Base-by-base conservation (phyloP, 2,329 filamentous ascomycete genomes). In the Beauveria pseudobassiana region DNA sequence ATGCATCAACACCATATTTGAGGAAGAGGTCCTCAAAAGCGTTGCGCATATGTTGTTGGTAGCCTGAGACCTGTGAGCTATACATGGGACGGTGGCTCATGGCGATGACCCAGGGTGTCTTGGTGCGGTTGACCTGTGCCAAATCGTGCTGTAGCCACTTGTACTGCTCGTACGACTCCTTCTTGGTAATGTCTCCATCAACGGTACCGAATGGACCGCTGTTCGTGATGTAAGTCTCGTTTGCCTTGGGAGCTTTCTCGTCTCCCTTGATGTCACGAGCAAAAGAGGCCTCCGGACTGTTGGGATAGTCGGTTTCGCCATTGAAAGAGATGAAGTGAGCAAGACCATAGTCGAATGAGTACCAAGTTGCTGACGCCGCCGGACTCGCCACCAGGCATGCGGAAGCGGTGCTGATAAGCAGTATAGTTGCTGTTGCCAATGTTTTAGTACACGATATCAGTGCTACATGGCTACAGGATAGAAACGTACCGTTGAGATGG, bases 301-400 rank as follows among this genome's bases (percentile, higher is more conserved):
- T 71, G 52, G 78, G 73, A 64, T 76, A 81, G 67, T 82, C 80
- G 43, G 80, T 82, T 67, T 82, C 80, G 20, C 72, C 74, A 54
- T 81, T 72, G 30, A 82, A 69, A 20, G 75, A 70, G 64, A 82
- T 70, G 63, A 82, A 82, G 67, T 82, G 80, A 2, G 77, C 79
- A n/a, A 81, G 71, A 26, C 80, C 80, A 64, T 82, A 81, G 71
- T 82, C 79, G 65, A 81, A 82, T 1, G 77, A 80, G 70, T 82
- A 82, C 80, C 80, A 82, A 78, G 73, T 81, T 82, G 58, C 77
- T 73, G 10, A 80, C 77, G 40, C 80, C 80, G 4, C 76, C 76
- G 10, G 72, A 73, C 65, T 81, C 78, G 1, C 66, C 63, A 26
- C 80, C 80, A 1, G 79, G 78, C 77, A 81, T 81, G 58, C 75